Evolutionary conservation across 306 rosid species (phyloP), one percentile per base, ranked within the genome.

Genomic region (Hippophae rhamnoides): DNA sequence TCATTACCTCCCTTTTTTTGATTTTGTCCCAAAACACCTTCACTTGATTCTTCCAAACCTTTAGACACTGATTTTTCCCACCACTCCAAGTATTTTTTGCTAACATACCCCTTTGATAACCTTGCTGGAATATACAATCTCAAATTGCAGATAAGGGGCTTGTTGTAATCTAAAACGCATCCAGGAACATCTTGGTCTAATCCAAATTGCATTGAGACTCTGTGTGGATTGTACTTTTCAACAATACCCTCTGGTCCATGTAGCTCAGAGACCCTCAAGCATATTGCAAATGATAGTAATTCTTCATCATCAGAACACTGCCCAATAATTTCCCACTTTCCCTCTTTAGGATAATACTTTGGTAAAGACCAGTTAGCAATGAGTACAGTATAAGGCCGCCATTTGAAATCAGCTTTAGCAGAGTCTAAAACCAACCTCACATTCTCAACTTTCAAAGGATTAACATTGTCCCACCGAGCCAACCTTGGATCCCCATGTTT

Each of bases 131-230:
- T 25, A 41, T 27, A 61, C 43, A 81, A 55, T 50, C 61, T 31
- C 23, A 23, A 12, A 49, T 0, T 3, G 52, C 52, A 69, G 0
- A 1, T 45, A 7, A 67, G 6, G 6, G 47, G 69, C 11, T 55
- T 45, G 11, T 64, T 59, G 64, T 72, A 74, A 8, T 42, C 40
- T 38, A 23, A 13, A 13, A 82, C 45, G 48, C 3, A 1, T 9
- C 52, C 78, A 3, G 88, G 89, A 60, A 85, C 55, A 57, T 80
- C 82, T 51, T 80, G 87, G 60, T 88, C 89, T 58, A 80, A 40
- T 5, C 89, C 87, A n/a, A 88, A 84, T 41, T 84, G 87, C 94
- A 79, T 74, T 2, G 87, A 76, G 45, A 84, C 86, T 1, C 84
- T 60, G 23, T 82, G 78, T 2, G 89, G 90, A 0, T 62, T 50